phyloP scores from a whole-genome alignment of 257 asterid genomes.

The Nicotiana obtusifolia region DNA sequence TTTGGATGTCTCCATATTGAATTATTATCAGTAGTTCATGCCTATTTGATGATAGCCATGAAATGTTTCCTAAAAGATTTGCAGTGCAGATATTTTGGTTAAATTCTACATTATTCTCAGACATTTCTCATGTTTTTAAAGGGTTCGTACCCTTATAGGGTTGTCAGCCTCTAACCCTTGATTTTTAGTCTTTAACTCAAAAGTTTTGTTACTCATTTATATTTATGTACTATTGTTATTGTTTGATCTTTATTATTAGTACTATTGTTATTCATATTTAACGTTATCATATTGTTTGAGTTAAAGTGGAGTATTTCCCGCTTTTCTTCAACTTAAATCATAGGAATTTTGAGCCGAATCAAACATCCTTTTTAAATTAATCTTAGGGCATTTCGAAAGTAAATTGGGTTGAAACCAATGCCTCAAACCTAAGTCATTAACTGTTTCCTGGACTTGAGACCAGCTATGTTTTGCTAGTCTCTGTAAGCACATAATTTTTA shows the following conservation, averaged over 20 bases:
- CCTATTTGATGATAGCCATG: background rate
- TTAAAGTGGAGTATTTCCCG: no score
- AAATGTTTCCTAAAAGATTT: background rate
- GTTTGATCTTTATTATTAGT: background rate
- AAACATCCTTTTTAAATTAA: background rate
- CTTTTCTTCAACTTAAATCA: no score
- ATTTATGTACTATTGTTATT: background rate
- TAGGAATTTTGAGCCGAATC: background rate
- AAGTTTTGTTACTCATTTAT: background rate
- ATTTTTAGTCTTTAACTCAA: background rate
- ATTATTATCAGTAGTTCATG: background rate
- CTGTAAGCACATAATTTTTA: no score
- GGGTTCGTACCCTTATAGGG: background rate
- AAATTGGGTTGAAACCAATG: background rate
- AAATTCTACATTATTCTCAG: background rate
- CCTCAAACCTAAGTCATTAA: background rate
- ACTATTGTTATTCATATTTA: background rate
- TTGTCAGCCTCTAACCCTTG: background rate
- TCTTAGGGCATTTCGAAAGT: background rate
- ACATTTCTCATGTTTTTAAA: background rate
- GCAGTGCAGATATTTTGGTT: background rate
- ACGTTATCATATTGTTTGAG: background rate
- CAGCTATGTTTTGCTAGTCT: background rate
- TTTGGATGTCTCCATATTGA: background rate
- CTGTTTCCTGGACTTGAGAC: background rate